These are phyloP conservation scores for Yamadazyma aaseri DNA, from an alignment of 1,139 yeast genomes.

Conservation along the genomic window DNA sequence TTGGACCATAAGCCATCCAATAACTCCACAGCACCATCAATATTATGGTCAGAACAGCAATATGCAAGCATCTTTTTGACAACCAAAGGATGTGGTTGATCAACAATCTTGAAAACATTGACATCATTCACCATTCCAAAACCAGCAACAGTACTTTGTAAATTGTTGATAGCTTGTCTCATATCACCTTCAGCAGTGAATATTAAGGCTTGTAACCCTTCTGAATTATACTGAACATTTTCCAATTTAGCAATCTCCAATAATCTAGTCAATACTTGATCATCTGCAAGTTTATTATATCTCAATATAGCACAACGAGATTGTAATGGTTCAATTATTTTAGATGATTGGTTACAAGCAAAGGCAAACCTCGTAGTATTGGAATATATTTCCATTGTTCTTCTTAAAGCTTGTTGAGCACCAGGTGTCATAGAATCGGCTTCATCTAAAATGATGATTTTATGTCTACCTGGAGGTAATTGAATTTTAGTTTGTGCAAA, in stretches of 20 bases:
- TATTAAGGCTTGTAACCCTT: slow-evolving; percentile 90
- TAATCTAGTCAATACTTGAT: slow-evolving; percentile 76
- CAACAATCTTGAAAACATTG: slow-evolving; percentile 93
- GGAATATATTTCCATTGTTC: slow-evolving; percentile 96
- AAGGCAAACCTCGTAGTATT: slow-evolving; percentile 95
- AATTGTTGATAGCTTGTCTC: slow-evolving; percentile 95
- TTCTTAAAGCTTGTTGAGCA: slow-evolving; percentile 94
- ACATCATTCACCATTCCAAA: slow-evolving; percentile 86
- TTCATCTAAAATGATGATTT: slow-evolving; percentile 87
- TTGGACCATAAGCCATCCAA: slow-evolving; percentile 76
- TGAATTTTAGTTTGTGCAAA: slow-evolving; percentile 74
- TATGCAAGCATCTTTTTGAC: slow-evolving; percentile 68
- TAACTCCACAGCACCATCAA: slow-evolving; percentile 68
- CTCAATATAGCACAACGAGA: slow-evolving; percentile 94
- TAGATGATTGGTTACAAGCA: slow-evolving; percentile 93
- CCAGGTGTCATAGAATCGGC: slow-evolving; percentile 99
- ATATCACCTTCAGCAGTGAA: slow-evolving; percentile 98
- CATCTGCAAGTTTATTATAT: slow-evolving; percentile 77
- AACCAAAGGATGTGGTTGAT: slow-evolving; percentile 91
- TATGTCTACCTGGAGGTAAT: slow-evolving; percentile 61
- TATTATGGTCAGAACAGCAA: slow-evolving; percentile 38
- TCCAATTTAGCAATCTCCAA: slow-evolving; percentile 72
- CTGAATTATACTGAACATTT: slow-evolving; percentile 75
- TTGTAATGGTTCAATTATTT: slow-evolving; percentile 94
- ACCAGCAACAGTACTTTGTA: slow-evolving; percentile 93